Conservation (phyloP, 2,329 filamentous ascomycete genomes). For the Microdochium nivale region DNA sequence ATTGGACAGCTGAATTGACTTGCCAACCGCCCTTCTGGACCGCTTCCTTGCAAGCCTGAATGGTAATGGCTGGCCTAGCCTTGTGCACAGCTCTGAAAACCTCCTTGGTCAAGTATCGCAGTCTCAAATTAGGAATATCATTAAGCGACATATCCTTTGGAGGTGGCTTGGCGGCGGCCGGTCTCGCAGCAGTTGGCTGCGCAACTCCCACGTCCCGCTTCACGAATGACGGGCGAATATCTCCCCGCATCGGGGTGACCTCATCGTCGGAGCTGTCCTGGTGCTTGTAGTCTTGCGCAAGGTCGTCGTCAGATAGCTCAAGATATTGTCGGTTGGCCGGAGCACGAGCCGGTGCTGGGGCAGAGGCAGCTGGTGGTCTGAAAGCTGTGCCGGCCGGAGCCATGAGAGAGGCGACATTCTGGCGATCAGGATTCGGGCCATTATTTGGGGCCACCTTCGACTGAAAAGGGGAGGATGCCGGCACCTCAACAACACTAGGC, state of each 20-base stretch:
- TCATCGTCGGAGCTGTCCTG: conserved; percentile 21
- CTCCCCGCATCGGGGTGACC: conserved; percentile 18
- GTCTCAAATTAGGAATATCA: conserved; percentile 19
- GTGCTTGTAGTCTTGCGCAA: conserved; percentile 20
- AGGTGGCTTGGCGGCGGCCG: conserved; percentile 4
- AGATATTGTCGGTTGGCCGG: not conserved
- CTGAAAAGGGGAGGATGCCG: conserved; percentile 75
- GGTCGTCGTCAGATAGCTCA: conserved; percentile 19
- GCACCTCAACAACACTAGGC: conserved; percentile 60
- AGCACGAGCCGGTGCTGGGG: not conserved
- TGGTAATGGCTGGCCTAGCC: conserved; percentile 13
- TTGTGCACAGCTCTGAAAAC: conserved; percentile 18
- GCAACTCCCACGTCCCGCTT: conserved; percentile 8
- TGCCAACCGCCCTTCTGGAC: conserved; percentile 16
- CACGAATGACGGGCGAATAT: conserved; percentile 22
- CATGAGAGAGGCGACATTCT: conserved; percentile 53
- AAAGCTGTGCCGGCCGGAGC: conserved; percentile 70
- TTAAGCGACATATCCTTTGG: conserved; percentile 14
- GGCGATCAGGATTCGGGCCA: conserved; percentile 4
- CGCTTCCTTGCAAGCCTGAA: conserved; percentile 18
- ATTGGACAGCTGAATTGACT: conserved; percentile 3
- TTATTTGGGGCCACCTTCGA: conserved; percentile 21
- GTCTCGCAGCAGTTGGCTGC: conserved; percentile 4
- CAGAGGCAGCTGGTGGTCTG: conserved; percentile 32
- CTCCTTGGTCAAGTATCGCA: conserved; percentile 18